phyloP scores from a whole-genome alignment of 345 rosid species.

The Populus davidiana region DNA sequence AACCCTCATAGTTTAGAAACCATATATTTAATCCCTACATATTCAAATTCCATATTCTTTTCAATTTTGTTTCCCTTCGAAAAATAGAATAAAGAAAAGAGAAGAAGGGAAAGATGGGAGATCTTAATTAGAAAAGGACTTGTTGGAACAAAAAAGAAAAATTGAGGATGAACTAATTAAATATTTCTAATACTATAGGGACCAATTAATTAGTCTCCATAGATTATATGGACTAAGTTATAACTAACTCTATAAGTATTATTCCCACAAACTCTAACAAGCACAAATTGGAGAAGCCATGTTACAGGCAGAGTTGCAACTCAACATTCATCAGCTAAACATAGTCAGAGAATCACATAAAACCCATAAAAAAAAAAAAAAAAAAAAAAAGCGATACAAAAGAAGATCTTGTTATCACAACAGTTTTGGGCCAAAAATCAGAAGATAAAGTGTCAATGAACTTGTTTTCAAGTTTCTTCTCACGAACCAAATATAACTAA shows the following conservation, averaged over 20 bases:
- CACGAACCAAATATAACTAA: not conserved
- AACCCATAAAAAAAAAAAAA: no score
- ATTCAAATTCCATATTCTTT: not conserved
- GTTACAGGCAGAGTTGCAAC: no score
- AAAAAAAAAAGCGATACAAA: not conserved
- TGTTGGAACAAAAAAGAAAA: not conserved
- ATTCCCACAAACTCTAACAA: not conserved
- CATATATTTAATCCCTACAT: not conserved
- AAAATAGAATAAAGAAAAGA: not conserved
- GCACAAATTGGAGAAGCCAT: constrained; percentile 1
- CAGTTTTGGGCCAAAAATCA: not conserved
- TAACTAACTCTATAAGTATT: not conserved
- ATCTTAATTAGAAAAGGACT: not conserved
- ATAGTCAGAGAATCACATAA: not conserved
- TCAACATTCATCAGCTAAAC: not conserved
- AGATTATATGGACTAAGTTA: not conserved
- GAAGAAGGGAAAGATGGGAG: not conserved
- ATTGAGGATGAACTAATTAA: not conserved
- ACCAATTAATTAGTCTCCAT: not conserved
- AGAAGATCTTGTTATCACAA: not conserved
- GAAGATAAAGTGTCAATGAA: not conserved
- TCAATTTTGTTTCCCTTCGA: not conserved
- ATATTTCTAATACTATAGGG: not conserved
- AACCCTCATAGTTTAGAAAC: not conserved
- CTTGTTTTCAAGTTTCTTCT: not conserved